Base-by-base conservation (phyloP, 2,329 filamentous ascomycete genomes). In the Fusarium caatingaense region DNA sequence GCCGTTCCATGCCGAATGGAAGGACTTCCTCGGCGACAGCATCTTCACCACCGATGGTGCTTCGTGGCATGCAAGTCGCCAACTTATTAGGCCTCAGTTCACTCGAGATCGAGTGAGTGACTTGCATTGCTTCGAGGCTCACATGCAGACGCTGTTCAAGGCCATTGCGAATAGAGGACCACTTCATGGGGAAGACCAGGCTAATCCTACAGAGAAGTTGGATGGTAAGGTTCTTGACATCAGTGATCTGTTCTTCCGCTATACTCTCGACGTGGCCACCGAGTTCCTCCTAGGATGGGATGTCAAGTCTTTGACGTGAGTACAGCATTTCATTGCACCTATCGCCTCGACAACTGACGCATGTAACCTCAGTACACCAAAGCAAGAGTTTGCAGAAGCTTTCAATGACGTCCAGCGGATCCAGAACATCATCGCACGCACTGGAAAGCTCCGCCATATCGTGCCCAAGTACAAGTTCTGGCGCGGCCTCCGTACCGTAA, bases 31-130 rank as follows among this genome's bases (percentile, higher is more conserved):
- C 21, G 92, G 92, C 25, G 87, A 93, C 73, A 77, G 88, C 80
- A 93, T 93, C 83, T 93, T 93, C 79, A 90, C 90, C 10, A 97
- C 93, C 0, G 94, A 98, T 76, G 91, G 92, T 15, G 83, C 89
- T 27, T 81, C 86, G 55, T 97, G 94, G 94, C 92, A 95, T 72
- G 86, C 87, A 59, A 93, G 91, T 55, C 87, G 94, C n/a, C 89
- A 93, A 69, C 84, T 97, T 64, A 89, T 98, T 67, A 87, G 94
- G 4, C 94, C 94, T 0, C 93, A 97, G 76, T 97, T 97, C 79
- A 89, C 93, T 75, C 92, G 91, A 73, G 92, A 97, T 75, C 91
- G 94, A 21, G 88, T 97, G 37, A 92, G 91, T 68, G 93, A 97
- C 78, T 82, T 97, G 64, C 86, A 93, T 54, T 89, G 91, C 63